Evolutionary conservation across 2,329 filamentous ascomycete species (phyloP).

Genomic region (Colletotrichum melonis): DNA sequence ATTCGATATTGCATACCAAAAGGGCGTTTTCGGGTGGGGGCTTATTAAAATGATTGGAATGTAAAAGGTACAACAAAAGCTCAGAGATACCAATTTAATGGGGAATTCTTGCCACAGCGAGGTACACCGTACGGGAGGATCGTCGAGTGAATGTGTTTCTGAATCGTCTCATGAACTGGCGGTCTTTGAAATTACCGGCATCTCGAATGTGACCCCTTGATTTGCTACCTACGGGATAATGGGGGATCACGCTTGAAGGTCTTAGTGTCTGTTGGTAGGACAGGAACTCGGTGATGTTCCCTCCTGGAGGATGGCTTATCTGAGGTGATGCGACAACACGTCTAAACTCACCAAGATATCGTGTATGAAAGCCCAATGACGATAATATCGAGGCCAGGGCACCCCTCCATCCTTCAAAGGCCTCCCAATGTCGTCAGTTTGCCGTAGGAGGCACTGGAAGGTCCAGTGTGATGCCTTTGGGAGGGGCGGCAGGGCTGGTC

Average conservation of each 20-base stretch:
- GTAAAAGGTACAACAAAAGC: slow-evolving; percentile 26
- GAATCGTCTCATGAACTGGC: neutral
- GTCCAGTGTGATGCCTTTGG: neutral
- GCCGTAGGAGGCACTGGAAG: neutral
- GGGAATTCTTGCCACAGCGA: slow-evolving; percentile 5
- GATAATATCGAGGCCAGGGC: neutral
- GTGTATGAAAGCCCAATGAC: neutral
- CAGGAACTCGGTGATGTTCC: neutral
- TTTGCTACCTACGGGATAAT: neutral
- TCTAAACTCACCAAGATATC: neutral
- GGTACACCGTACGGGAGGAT: neutral
- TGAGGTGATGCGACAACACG: neutral
- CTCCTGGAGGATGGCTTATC: neutral
- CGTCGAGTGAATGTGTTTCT: slow-evolving; percentile 4
- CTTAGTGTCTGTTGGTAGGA: neutral
- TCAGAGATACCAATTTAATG: slow-evolving; percentile 34
- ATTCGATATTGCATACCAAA: slow-evolving; percentile 14
- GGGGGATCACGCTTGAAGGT: neutral
- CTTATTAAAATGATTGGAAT: slow-evolving; percentile 22
- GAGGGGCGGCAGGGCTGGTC: slow-evolving; percentile 13
- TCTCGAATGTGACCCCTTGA: neutral
- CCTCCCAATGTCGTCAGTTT: slow-evolving; percentile 13
- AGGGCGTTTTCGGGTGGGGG: slow-evolving; percentile 21
- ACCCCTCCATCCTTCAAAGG: neutral
- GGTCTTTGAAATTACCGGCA: neutral